Evolutionary conservation across 225 moss, liverwort and hornwort genomes (phyloP).

Genomic region (Physcomitrium patens): DNA sequence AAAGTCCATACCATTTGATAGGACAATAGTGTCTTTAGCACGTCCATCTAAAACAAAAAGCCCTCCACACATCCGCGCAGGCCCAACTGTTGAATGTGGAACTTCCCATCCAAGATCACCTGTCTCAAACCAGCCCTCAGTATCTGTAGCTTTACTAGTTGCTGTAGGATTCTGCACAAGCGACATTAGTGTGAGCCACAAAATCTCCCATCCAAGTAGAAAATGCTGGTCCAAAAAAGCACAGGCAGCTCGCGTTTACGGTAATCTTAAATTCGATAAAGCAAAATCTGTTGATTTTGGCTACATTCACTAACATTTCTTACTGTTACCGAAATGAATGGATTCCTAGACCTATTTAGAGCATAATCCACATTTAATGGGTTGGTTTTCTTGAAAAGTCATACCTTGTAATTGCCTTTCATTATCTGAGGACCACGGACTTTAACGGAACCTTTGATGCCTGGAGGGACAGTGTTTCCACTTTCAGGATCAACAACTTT

Average conservation of each 20-base stretch:
- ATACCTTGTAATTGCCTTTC: slow-evolving; percentile 88
- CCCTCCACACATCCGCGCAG: slow-evolving; percentile 58
- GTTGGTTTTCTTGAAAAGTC: background rate
- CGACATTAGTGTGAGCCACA: background rate
- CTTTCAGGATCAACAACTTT: slow-evolving; percentile 69
- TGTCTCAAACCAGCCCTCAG: slow-evolving; percentile 72
- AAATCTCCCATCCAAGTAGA: background rate
- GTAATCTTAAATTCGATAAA: too few relatives aligned
- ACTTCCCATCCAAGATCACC: slow-evolving; percentile 84
- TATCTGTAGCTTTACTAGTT: slow-evolving; percentile 65
- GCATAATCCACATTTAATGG: background rate
- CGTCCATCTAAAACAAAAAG: slow-evolving; percentile 73
- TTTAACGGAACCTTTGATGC: slow-evolving; percentile 69
- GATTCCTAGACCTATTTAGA: background rate
- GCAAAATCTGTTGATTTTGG: background rate
- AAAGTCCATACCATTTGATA: slow-evolving; percentile 52
- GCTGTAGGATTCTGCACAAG: slow-evolving; percentile 63
- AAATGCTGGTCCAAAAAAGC: background rate
- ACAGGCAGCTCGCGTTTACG: too few relatives aligned
- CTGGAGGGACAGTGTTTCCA: slow-evolving; percentile 40
- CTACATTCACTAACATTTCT: background rate
- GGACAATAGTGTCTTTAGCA: slow-evolving; percentile 79
- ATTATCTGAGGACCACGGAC: slow-evolving; percentile 81
- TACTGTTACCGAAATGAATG: background rate
- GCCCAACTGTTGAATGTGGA: slow-evolving; percentile 41